Evolutionary conservation across 1,284 basidiomycete genomes (phyloP), one percentile per base, ranked within the genome.

Genomic region (Apiotrichum mycotoxinovorans): DNA sequence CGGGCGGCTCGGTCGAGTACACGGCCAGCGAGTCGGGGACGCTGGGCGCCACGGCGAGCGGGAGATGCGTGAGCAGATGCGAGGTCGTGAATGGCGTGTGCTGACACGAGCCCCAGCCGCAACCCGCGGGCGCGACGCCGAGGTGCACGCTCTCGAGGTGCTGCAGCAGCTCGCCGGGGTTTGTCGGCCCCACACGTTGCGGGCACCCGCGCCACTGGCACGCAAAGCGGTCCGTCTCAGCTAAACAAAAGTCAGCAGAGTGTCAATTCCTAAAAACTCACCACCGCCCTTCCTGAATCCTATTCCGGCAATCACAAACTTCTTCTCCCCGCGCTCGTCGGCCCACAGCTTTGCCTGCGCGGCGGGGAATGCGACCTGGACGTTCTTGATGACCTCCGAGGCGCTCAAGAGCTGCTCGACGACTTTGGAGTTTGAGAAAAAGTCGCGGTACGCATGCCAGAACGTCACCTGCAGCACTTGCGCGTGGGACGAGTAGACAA

Each of bases 361-460:
- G 1, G 73, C 73, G 0, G 72, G 71, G 55, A 77, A 73, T 11
- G 73, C 72, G 8, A 68, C 54, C n/a, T 68, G 69, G 20, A 77
- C 72, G 45, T 76, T 75, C 59, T 74, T 74, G 66, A 77, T 76
- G 18, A 76, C 70, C 54, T 77, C 76, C 9, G 71, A 68, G 4
- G 74, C 76, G 43, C 63, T 61, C n/a, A 76, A 52, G 12, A 76
- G 56, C 47, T 67, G 68, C 49, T 75, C 68, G 30, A 68, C 62
- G 20, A 70, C 68, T 3, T 60, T 47, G 3, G 65, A 59, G 50
- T 66, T 60, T 17, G 60, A 59, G 67, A 77, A 77, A 53, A 75
- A 74, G 53, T 72, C 70, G 12, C 70, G 66, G 57, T 77, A 77
- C 22, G 73, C 69, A 41, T 71, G 69, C 74, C 74, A 77, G 63